phyloP scores from a whole-genome alignment of 2,329 filamentous ascomycete genomes.

The Cordyceps javanica region DNA sequence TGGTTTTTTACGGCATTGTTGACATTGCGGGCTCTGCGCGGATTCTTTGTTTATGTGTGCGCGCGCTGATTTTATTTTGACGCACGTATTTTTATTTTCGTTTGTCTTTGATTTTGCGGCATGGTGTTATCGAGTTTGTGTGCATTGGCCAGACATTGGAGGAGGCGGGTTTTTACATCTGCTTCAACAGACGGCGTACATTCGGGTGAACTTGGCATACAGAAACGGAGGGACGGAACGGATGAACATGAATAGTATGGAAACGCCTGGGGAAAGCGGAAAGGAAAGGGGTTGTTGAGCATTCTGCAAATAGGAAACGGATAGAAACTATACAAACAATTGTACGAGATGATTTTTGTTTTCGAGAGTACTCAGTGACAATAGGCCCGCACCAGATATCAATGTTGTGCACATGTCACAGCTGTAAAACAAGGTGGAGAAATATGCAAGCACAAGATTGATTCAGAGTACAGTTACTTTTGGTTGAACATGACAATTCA shows the following conservation, averaged over 20 bases:
- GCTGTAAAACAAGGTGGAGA: not conserved
- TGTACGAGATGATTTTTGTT: not conserved
- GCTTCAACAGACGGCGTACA: conserved; percentile 1
- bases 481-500: not conserved
- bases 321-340: conserved; percentile 8
- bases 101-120: not conserved
- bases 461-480: not conserved
- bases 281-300: not conserved
- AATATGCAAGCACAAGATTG: not conserved
- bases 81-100: not conserved
- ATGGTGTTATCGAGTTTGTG: conserved; percentile 2
- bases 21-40: not conserved
- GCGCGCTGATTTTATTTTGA: not conserved
- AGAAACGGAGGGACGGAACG: not conserved
- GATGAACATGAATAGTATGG: not conserved
- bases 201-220: not conserved
- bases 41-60: not conserved
- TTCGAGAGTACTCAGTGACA: not conserved
- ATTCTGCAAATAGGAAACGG: conserved; percentile 5
- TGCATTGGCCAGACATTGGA: not conserved
- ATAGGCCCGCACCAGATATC: not conserved
- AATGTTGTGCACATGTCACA: not conserved
- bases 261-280: not conserved
- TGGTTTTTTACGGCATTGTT: not conserved
- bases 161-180: not conserved